phyloP scores from a whole-genome alignment of 2,329 filamentous ascomycete genomes.

The Taxawa tesnikishii region DNA sequence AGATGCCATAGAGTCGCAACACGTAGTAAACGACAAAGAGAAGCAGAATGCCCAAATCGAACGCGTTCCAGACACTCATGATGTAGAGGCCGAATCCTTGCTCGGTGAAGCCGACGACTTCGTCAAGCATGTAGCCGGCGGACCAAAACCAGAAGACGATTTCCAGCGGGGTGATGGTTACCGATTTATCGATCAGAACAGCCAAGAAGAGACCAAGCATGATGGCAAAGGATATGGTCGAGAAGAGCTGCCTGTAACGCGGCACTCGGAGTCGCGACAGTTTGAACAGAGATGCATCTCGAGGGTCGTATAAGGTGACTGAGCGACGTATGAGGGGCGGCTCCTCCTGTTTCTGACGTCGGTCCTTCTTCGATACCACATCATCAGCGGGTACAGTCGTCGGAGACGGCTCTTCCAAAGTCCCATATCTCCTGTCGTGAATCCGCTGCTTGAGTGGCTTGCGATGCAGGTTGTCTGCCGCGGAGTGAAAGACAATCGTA shows the following conservation, averaged over 20 bases:
- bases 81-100: slow-evolving; percentile 94
- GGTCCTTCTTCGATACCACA: slow-evolving; percentile 15
- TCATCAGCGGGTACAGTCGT: slow-evolving; percentile 17
- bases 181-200: slow-evolving; percentile 63
- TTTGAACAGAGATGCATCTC: slow-evolving; percentile 83
- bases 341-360: slow-evolving; percentile 15
- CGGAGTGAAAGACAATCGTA: slow-evolving; percentile 86
- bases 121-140: slow-evolving; percentile 91
- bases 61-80: slow-evolving; percentile 96
- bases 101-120: slow-evolving; percentile 91
- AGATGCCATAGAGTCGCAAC: slow-evolving; percentile 75
- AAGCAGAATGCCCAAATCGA: slow-evolving; percentile 80
- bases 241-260: slow-evolving; percentile 81
- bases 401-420: slow-evolving; percentile 15
- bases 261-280: slow-evolving; percentile 82
- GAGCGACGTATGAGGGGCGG: slow-evolving; percentile 47
- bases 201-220: slow-evolving; percentile 76
- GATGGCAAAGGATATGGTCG: slow-evolving; percentile 74
- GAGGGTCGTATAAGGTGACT: slow-evolving; percentile 79
- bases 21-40: slow-evolving; percentile 82
- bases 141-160: slow-evolving; percentile 97
- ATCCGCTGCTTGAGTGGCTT: slow-evolving; percentile 26
- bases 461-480: slow-evolving; percentile 73
- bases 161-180: slow-evolving; percentile 72
- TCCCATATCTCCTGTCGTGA: slow-evolving; percentile 25